Percentiles rank a stretch among this genome's conserved stretches.
Evolutionary conservation across 176 grass and related monocot species (phyloP).

Genomic region (Raddia distichophylla): DNA sequence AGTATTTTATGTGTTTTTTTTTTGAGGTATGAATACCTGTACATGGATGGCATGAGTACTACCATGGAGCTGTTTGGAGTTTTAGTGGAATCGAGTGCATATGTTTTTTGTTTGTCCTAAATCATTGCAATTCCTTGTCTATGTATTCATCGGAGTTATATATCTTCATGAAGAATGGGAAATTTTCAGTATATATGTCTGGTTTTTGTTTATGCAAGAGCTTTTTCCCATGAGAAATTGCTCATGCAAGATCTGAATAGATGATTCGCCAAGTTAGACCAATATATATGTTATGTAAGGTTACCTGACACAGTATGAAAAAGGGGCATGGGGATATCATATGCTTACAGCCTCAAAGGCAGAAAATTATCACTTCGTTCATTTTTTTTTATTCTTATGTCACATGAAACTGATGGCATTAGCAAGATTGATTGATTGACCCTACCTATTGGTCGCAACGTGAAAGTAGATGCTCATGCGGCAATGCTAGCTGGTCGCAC

Average conservation of each 20-base stretch:
- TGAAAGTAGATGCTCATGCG: neutral
- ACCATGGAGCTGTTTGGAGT: conserved; percentile 34
- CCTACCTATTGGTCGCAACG: neutral
- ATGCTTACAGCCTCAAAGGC: neutral
- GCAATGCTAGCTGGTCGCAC: neutral
- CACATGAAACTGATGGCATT: neutral
- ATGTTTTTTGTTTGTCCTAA: neutral
- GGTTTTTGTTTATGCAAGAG: neutral
- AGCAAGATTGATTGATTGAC: neutral
- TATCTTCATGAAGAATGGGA: neutral
- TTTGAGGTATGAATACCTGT: conserved; percentile 39
- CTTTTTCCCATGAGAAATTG: neutral
- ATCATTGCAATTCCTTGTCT: neutral
- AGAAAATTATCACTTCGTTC: neutral
- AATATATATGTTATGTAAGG: neutral
- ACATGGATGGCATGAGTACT: conserved; percentile 46
- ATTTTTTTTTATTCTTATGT: neutral
- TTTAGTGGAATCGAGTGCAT: conserved; percentile 24
- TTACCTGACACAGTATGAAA: neutral
- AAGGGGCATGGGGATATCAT: too few relatives aligned
- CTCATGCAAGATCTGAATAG: neutral
- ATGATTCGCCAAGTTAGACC: neutral
- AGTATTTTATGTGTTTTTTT: conserved; percentile 46
- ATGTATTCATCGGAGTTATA: neutral
- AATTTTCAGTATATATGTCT: neutral